A percentile compares a stretch with the other conserved stretches of the same genome.
Conservation (phyloP, 2,329 filamentous ascomycete species). For the Fusarium mangiferae region DNA sequence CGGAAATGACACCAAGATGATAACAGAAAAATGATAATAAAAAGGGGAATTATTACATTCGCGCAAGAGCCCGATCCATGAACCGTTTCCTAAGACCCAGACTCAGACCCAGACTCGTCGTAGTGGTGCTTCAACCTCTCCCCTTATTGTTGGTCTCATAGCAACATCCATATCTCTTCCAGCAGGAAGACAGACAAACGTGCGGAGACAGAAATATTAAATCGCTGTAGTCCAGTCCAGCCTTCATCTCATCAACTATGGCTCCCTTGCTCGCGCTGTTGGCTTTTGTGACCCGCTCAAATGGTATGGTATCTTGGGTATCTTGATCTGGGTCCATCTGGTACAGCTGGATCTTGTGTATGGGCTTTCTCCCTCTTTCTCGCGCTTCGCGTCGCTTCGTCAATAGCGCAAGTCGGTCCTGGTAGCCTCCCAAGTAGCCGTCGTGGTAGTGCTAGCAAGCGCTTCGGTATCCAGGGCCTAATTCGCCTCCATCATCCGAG, state of each 20-base stretch:
- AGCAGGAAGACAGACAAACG: constrained; percentile 29
- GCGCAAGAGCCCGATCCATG: constrained; percentile 51
- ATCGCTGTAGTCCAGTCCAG: constrained; percentile 26
- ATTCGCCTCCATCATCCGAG: constrained; percentile 24
- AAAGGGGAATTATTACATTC: constrained; percentile 61
- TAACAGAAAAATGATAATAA: constrained; percentile 48
- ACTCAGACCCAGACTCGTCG: constrained; percentile 42
- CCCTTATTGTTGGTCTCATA: constrained; percentile 24
- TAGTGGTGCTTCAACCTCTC: constrained; percentile 43
- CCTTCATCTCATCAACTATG: constrained; percentile 30
- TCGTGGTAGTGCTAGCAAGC: constrained; percentile 33
- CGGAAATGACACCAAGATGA: constrained; percentile 37
- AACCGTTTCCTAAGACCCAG: constrained; percentile 37
- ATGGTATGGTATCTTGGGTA: constrained; percentile 44
- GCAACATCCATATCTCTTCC: constrained; percentile 26
- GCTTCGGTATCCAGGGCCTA: constrained; percentile 39
- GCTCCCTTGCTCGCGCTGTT: constrained; percentile 33
- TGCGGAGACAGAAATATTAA: constrained; percentile 40
- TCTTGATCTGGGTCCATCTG: constrained; percentile 39
- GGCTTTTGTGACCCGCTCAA: constrained; percentile 39
- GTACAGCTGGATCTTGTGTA: constrained; percentile 35
- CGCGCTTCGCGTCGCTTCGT: constrained; percentile 26
- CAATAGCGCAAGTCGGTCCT: constrained; percentile 24
- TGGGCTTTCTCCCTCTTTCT: constrained; percentile 19
- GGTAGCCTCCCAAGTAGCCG: constrained; percentile 22